Conservation (phyloP, 2,329 filamentous ascomycete genomes). For the Leptographium flavum region DNA sequence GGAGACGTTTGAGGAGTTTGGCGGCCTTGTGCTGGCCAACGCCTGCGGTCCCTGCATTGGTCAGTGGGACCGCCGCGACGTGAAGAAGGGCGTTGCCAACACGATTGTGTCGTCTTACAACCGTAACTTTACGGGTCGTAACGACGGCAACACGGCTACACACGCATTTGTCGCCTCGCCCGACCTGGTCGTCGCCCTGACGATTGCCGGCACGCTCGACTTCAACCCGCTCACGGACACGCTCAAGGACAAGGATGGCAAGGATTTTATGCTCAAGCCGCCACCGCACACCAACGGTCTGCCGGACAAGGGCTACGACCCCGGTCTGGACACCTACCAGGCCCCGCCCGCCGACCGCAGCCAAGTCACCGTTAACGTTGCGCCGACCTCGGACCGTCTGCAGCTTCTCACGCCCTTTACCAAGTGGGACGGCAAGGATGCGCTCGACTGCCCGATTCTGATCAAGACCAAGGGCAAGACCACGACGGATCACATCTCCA, state of each 20-base stretch:
- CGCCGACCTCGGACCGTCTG: constrained; percentile 83
- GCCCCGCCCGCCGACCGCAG: constrained; percentile 71
- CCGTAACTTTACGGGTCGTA: constrained; percentile 98
- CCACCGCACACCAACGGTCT: constrained; percentile 66
- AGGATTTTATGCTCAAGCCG: constrained; percentile 77
- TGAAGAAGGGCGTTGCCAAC: constrained; percentile 91
- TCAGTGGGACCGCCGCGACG: constrained; percentile 88
- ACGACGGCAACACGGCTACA: constrained; percentile 41
- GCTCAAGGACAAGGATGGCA: constrained; percentile 89
- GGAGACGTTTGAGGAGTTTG: constrained; percentile 90
- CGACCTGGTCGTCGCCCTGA: constrained; percentile 28
- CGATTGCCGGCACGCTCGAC: constrained; percentile 32
- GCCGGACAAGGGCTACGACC: constrained; percentile 69
- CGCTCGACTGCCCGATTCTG: constrained; percentile 68
- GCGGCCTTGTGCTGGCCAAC: constrained; percentile 87
- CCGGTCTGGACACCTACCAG: constrained; percentile 87
- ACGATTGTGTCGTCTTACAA: constrained; percentile 98
- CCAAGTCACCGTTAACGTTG: constrained; percentile 63
- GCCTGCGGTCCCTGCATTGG: constrained; percentile 88
- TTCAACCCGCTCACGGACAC: constrained; percentile 94
- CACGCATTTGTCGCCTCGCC: constrained; percentile 34
- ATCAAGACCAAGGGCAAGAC: constrained; percentile 97
- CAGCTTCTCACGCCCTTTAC: constrained; percentile 80
- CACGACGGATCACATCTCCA: constrained; percentile 93
- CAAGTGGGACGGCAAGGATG: constrained; percentile 87